These are phyloP conservation scores for Chondrostereum purpureum DNA, from an alignment of 1,284 basidiomycete genomes.

Conservation along the genomic window DNA sequence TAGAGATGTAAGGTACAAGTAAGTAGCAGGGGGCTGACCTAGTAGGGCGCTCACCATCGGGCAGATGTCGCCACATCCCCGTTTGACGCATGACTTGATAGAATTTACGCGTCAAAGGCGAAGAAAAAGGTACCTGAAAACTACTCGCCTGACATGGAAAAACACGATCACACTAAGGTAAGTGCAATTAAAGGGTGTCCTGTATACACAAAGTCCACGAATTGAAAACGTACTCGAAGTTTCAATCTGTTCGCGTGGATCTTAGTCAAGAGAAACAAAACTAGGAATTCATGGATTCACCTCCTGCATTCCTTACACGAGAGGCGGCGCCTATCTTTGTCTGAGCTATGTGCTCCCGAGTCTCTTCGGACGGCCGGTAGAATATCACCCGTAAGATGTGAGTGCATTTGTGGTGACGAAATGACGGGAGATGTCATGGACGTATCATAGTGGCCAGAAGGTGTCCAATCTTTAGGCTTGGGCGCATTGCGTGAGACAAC, in stretches of 20 bases:
- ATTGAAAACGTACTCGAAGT: slow-evolving; percentile 35
- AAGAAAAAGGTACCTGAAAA: slow-evolving; percentile 4
- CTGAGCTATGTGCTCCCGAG: slow-evolving; percentile 8
- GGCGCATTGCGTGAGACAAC: too few species aligned
- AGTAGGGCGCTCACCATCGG: slow-evolving; percentile 38
- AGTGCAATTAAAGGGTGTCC: too few species aligned
- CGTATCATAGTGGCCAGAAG: too few species aligned
- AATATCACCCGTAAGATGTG: too few species aligned
- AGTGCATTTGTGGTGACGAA: too few species aligned
- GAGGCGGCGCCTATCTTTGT: slow-evolving; percentile 38
- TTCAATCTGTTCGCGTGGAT: slow-evolving; percentile 35
- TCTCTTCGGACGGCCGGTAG: too few species aligned
- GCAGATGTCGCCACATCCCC: slow-evolving; percentile 55
- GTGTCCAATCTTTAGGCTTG: too few species aligned
- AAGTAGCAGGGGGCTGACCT: slow-evolving; percentile 6
- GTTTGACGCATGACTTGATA: slow-evolving; percentile 48
- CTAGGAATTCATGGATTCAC: slow-evolving; percentile 23
- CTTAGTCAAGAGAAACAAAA: slow-evolving; percentile 3
- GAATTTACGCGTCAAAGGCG: slow-evolving; percentile 4
- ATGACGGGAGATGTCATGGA: too few species aligned
- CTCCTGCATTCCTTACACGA: slow-evolving; percentile 56
- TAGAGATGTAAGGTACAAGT: too few species aligned
- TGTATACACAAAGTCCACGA: slow-evolving; percentile 8
- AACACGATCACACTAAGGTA: slow-evolving; percentile 47
- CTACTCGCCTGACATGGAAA: slow-evolving; percentile 46